Percentiles rank a stretch among this genome's conserved stretches.
These are phyloP conservation scores for Phytopythium litorale DNA, from an alignment of 352 stramenopile species.

Conservation along the genomic window DNA sequence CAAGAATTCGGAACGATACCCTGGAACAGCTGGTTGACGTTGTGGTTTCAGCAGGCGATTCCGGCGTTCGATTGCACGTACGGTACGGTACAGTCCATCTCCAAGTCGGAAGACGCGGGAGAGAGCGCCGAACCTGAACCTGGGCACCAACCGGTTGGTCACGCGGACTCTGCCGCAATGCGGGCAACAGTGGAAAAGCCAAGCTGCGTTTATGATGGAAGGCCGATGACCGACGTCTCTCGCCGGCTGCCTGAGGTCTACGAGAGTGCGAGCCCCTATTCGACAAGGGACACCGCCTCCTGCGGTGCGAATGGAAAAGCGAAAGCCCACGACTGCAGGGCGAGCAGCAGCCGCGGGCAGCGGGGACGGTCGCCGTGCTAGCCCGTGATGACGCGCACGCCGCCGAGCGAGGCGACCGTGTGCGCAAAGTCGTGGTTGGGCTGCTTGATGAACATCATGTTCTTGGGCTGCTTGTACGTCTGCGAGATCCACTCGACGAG, in stretches of 20 bases:
- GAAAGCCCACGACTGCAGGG: neutral
- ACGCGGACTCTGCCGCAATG: no score
- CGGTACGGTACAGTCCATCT: no score
- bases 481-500: constrained; percentile 91
- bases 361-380: constrained; percentile 15
- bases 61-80: no score
- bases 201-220: neutral
- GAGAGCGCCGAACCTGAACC: no score
- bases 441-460: constrained; percentile 97
- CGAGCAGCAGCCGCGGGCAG: neutral
- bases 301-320: neutral
- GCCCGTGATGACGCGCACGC: constrained; percentile 91
- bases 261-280: neutral
- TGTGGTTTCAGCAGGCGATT: no score
- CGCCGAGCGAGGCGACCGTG: constrained; percentile 89
- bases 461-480: constrained; percentile 90
- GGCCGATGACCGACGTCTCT: neutral
- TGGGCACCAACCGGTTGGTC: no score
- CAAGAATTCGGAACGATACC: no score
- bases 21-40: no score
- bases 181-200: no score
- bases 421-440: constrained; percentile 93
- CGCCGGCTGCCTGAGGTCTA: neutral
- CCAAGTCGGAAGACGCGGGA: no score
- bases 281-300: neutral